Evolutionary conservation across 2,329 filamentous ascomycete species (phyloP).

Genomic region (Aspergillus tanneri): DNA sequence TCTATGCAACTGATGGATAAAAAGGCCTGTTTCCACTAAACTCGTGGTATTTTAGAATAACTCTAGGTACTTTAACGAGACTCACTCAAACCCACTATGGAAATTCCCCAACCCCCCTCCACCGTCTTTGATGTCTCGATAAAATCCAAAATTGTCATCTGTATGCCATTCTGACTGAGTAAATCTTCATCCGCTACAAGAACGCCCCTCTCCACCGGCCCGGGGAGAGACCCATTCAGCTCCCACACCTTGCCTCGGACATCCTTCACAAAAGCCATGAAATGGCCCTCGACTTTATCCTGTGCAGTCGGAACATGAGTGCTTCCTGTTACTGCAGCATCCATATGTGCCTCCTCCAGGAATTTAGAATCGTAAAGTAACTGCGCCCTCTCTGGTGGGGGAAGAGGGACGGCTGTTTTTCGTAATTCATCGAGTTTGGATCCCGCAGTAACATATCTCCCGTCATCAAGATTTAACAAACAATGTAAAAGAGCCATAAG

Average conservation of each 20-base stretch:
- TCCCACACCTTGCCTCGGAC: conserved; percentile 35
- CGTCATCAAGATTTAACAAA: conserved; percentile 51
- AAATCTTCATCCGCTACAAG: conserved; percentile 32
- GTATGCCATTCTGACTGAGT: conserved; percentile 28
- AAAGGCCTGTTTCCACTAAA: too few relatives aligned
- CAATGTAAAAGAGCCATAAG: conserved; percentile 58
- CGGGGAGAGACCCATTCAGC: conserved; percentile 33
- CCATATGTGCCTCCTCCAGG: conserved; percentile 27
- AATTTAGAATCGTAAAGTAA: conserved; percentile 48
- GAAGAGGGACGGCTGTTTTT: conserved; percentile 46
- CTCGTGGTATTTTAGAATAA: too few relatives aligned
- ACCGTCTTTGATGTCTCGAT: conserved; percentile 1
- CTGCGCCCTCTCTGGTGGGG: conserved; percentile 48
- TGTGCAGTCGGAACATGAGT: conserved; percentile 3
- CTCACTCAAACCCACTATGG: conserved; percentile 2
- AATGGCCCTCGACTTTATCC: conserved; percentile 21
- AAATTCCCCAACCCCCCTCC: conserved; percentile 1
- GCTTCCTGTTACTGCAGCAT: conserved; percentile 7
- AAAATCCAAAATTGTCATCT: conserved; percentile 15
- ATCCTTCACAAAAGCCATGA: conserved; percentile 36
- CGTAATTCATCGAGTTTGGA: conserved; percentile 49
- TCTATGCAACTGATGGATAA: too few relatives aligned
- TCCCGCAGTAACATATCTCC: conserved; percentile 40
- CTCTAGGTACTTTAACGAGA: too few relatives aligned
- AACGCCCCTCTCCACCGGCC: conserved; percentile 30